Evolutionary conservation across 2,329 filamentous ascomycete species (phyloP).

Genomic region (Aspergillus sp.): DNA sequence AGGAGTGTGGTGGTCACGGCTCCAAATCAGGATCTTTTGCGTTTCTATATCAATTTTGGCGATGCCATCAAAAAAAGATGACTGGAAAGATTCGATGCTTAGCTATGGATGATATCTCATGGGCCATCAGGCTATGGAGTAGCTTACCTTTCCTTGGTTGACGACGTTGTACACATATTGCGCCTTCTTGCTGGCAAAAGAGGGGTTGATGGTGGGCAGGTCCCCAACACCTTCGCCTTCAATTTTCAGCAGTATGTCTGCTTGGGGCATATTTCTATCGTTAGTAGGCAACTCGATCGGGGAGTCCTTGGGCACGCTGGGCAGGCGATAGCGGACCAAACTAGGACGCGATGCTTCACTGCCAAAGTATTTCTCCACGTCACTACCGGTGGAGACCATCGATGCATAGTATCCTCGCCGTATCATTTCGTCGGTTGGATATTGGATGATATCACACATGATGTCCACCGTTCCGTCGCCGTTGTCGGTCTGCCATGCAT

Average conservation of each 20-base stretch:
- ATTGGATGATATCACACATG: slow-evolving; percentile 63
- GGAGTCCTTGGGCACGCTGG: slow-evolving; percentile 20
- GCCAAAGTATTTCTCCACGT: slow-evolving; percentile 28
- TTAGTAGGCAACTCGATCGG: slow-evolving; percentile 9
- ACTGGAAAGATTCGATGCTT: slow-evolving; percentile 3
- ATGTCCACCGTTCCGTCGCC: slow-evolving; percentile 45
- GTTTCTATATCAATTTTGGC: slow-evolving; percentile 50
- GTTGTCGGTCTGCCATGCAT: slow-evolving; percentile 65
- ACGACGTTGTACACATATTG: slow-evolving; percentile 50
- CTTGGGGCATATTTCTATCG: slow-evolving; percentile 6
- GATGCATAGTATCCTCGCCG: slow-evolving; percentile 68
- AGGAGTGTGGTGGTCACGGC: slow-evolving; percentile 48
- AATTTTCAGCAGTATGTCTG: neutral
- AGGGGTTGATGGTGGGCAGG: slow-evolving; percentile 50
- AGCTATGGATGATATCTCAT: neutral
- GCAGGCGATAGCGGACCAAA: slow-evolving; percentile 33
- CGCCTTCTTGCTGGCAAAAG: slow-evolving; percentile 39
- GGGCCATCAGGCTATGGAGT: neutral
- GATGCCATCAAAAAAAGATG: slow-evolving; percentile 50
- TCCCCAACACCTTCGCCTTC: slow-evolving; percentile 26
- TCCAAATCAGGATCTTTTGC: slow-evolving; percentile 40
- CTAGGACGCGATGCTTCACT: slow-evolving; percentile 28
- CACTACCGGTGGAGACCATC: slow-evolving; percentile 54
- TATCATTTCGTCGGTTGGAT: slow-evolving; percentile 65
- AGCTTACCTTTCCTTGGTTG: slow-evolving; percentile 41